phyloP scores from a whole-genome alignment of 2,329 filamentous ascomycete species.

The Lomentospora prolificans region DNA sequence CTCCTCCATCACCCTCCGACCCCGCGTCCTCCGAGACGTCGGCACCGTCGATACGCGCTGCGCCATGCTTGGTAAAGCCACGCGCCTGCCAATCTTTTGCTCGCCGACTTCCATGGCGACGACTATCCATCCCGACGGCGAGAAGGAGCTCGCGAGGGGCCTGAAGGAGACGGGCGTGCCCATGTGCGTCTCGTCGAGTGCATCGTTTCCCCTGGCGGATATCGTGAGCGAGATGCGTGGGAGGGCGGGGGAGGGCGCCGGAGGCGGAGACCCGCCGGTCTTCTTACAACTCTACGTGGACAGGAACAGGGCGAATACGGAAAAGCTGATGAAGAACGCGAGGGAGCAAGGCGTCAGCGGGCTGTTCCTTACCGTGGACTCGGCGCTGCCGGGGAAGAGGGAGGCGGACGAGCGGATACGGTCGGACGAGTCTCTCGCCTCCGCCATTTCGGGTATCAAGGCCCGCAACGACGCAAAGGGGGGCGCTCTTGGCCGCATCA shows the following conservation, averaged over 20 bases:
- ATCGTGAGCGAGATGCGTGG: constrained; percentile 25
- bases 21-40: constrained; percentile 48
- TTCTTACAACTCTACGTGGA: constrained; percentile 57
- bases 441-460: constrained; percentile 39
- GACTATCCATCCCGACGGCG: constrained; percentile 55
- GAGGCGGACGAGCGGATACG: constrained; percentile 35
- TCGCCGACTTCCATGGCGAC: constrained; percentile 55
- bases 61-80: constrained; percentile 42
- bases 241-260: constrained; percentile 6
- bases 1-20: constrained; percentile 47
- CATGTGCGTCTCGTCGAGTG: constrained; percentile 52
- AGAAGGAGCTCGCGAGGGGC: constrained; percentile 45
- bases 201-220: constrained; percentile 46
- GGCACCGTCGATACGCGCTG: constrained; percentile 37
- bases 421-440: constrained; percentile 35
- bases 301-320: constrained; percentile 41
- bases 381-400: constrained; percentile 46
- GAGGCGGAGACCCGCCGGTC: constrained; percentile 16
- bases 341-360: constrained; percentile 36
- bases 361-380: constrained; percentile 50
- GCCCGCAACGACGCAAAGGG: constrained; percentile 43
- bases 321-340: constrained; percentile 36
- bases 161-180: constrained; percentile 41
- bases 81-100: constrained; percentile 50
- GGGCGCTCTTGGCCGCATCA: constrained; percentile 41